These are phyloP conservation scores for Pseudopyrenochaeta lycopersici DNA, from an alignment of 2,329 filamentous ascomycete genomes.

Conservation along the genomic window DNA sequence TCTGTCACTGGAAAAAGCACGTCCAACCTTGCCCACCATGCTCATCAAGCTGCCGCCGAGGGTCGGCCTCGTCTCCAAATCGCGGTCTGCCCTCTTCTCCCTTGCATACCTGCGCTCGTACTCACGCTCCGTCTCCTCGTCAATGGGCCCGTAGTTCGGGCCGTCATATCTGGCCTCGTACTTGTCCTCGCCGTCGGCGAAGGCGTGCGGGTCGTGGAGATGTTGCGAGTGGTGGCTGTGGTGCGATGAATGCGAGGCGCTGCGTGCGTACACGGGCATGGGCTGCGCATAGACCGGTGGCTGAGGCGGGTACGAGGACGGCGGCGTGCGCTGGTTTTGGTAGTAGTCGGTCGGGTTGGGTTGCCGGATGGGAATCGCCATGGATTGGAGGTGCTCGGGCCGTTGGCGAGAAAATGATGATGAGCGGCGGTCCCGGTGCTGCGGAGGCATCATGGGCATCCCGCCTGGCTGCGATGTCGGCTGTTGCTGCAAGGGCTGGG, in stretches of 20 bases:
- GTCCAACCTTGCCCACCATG: constrained; percentile 20
- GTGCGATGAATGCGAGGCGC: constrained; percentile 1
- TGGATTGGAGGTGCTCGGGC: constrained; percentile 5
- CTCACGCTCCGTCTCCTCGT: constrained; percentile 19
- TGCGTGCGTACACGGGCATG: constrained; percentile 8
- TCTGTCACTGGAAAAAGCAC: constrained; percentile 12
- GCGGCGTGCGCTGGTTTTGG: not conserved
- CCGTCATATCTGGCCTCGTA: not conserved
- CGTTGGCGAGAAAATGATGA: constrained; percentile 2
- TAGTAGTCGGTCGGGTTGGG: constrained; percentile 4
- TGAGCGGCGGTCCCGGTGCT: constrained; percentile 7
- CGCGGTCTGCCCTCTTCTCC: constrained; percentile 10
- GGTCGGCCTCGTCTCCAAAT: constrained; percentile 36
- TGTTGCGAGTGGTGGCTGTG: constrained; percentile 5
- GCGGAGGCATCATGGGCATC: not conserved
- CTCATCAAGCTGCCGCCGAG: constrained; percentile 36
- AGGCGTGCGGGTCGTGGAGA: constrained; percentile 14
- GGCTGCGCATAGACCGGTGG: constrained; percentile 9
- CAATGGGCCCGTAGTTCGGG: constrained; percentile 15
- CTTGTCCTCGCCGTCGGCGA: constrained; percentile 10
- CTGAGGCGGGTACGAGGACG: not conserved
- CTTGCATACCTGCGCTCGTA: constrained; percentile 25
- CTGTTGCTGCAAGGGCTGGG: not conserved
- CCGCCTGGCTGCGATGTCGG: not conserved
- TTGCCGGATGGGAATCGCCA: constrained; percentile 7